Conservation (phyloP, 352 stramenopile species). For the Pythium dissimile region DNA sequence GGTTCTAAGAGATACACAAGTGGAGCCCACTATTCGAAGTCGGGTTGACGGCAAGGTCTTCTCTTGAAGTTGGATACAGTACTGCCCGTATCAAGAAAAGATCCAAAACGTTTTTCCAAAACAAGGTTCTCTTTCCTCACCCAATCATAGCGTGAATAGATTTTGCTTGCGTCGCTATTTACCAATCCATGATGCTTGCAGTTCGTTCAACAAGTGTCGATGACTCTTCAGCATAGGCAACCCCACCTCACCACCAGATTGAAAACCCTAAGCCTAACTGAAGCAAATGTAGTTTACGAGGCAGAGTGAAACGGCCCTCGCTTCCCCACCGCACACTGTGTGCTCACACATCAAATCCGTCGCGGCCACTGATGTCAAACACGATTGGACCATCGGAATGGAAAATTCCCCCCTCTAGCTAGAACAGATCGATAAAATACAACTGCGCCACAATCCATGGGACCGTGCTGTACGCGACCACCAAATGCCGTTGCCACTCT, state of each 20-base stretch:
- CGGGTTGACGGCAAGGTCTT: background rate
- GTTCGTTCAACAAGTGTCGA: conserved; percentile 12
- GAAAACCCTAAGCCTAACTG: conserved; percentile 22
- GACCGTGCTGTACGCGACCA: no score
- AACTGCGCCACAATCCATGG: no score
- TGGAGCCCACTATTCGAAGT: background rate
- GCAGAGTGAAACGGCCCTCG: conserved; percentile 12
- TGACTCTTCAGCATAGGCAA: conserved; percentile 28
- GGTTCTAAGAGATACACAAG: conserved; percentile 3
- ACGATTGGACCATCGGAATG: conserved; percentile 18
- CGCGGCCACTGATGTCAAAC: conserved; percentile 25
- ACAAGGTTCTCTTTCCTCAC: background rate
- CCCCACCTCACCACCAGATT: conserved; percentile 37
- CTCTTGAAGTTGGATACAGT: background rate
- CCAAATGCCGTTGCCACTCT: no score
- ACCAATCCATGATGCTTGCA: conserved; percentile 19
- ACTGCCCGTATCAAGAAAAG: conserved; percentile 1
- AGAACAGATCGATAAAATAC: no score
- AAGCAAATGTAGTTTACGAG: conserved; percentile 22
- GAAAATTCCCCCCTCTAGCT: background rate
- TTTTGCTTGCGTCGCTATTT: conserved; percentile 25
- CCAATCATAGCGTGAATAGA: conserved; percentile 29
- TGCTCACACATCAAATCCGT: background rate
- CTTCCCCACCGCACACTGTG: conserved; percentile 11
- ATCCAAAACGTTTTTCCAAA: background rate